Percentiles rank a stretch among this genome's conserved stretches.
Evolutionary conservation across 768 basidiomycete species (phyloP).

Genomic region (Scleroderma bovista): DNA sequence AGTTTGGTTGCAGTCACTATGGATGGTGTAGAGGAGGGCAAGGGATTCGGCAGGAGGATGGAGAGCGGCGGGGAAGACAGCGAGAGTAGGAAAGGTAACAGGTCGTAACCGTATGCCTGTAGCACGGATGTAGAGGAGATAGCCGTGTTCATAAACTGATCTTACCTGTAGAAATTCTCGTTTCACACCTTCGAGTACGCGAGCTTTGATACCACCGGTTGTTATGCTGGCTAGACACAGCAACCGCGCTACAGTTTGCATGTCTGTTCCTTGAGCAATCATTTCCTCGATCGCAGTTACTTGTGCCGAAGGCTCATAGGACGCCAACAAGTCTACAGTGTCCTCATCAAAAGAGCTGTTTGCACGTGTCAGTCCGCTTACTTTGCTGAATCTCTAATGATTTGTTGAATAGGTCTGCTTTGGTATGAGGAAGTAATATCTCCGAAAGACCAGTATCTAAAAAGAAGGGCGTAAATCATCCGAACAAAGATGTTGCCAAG

Average conservation of each 20-base stretch:
- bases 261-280: constrained; percentile 79
- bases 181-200: constrained; percentile 81
- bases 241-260: constrained; percentile 72
- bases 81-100: constrained; percentile 62
- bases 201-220: constrained; percentile 80
- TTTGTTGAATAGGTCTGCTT: constrained; percentile 84
- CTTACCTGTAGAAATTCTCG: constrained; percentile 82
- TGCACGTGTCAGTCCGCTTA: constrained; percentile 29
- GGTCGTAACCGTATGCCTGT: constrained; percentile 72
- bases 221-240: constrained; percentile 85
- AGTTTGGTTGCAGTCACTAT: constrained; percentile 47
- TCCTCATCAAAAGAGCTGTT: constrained; percentile 6
- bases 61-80: constrained; percentile 62
- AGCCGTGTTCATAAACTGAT: constrained; percentile 1
- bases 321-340: constrained; percentile 80
- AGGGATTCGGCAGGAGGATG: constrained; percentile 60
- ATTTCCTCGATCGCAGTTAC: constrained; percentile 86
- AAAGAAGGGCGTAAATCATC: constrained; percentile 2
- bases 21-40: constrained; percentile 45
- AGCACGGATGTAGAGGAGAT: constrained; percentile 17
- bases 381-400: constrained; percentile 96
- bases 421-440: constrained; percentile 77
- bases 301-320: constrained; percentile 78
- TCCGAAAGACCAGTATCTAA: constrained; percentile 94
- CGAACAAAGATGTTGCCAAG: neutral